These are phyloP conservation scores for Pulveroboletus sp. DNA, from an alignment of 768 basidiomycete species.

Conservation along the genomic window DNA sequence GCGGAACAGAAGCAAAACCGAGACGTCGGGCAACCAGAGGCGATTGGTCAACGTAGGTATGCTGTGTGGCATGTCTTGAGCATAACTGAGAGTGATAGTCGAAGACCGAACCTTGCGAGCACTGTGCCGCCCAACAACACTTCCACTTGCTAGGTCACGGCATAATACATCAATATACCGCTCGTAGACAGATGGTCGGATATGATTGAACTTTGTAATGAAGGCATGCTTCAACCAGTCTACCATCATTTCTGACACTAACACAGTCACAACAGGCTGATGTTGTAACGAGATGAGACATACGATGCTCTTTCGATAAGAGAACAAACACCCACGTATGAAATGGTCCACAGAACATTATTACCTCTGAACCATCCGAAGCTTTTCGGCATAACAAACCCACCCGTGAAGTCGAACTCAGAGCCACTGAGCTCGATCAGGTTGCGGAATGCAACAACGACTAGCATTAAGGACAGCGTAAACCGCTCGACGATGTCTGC, in stretches of 20 bases:
- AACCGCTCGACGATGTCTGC: constrained; percentile 99
- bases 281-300: not conserved
- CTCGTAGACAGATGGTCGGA: constrained; percentile 91
- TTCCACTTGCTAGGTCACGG: constrained; percentile 81
- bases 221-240: constrained; percentile 99
- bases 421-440: constrained; percentile 91
- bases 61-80: constrained; percentile 38
- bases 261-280: constrained; percentile 88
- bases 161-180: constrained; percentile 94
- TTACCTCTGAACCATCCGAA: constrained; percentile 82
- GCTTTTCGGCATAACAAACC: constrained; percentile 72
- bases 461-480: constrained; percentile 85
- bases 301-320: not conserved
- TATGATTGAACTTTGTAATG: constrained; percentile 99
- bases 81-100: not conserved
- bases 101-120: constrained; percentile 56
- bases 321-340: constrained; percentile 60
- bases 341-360: constrained; percentile 80
- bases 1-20: constrained; percentile 88
- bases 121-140: constrained; percentile 60
- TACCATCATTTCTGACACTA: constrained; percentile 88
- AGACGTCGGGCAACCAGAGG: constrained; percentile 90
- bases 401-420: constrained; percentile 71
- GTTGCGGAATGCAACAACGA: constrained; percentile 88
- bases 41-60: constrained; percentile 92